Percentiles rank a stretch among this genome's conserved stretches.
These are phyloP conservation scores for Euphrasia confusa DNA, from an alignment of 257 asterid genomes.

Conservation along the genomic window DNA sequence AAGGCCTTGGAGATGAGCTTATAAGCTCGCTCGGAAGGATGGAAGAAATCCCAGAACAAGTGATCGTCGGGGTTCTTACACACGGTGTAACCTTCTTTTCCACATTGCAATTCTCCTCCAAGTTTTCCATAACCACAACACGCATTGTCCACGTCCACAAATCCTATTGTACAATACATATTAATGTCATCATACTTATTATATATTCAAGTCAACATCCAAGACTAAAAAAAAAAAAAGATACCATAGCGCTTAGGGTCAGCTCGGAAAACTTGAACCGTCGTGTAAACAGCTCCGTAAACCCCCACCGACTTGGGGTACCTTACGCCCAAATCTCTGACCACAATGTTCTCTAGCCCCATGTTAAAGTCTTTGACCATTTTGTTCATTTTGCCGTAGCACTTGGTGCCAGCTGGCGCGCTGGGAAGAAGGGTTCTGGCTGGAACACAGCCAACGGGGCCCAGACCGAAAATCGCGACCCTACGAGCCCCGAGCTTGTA, in stretches of 20 bases:
- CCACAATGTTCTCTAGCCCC: not conserved
- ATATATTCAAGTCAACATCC: not conserved
- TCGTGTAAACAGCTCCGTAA: not conserved
- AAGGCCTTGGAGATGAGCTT: constrained; percentile 8
- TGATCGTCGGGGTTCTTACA: not conserved
- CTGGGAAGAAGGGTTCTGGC: not conserved
- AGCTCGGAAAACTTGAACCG: not conserved
- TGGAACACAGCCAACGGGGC: constrained; percentile 3
- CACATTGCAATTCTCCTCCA: constrained; percentile 8
- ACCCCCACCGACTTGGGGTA: not conserved
- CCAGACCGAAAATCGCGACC: not conserved
- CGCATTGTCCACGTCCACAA: not conserved
- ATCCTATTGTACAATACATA: not conserved
- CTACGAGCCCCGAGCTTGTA: constrained; percentile 1
- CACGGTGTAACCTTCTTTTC: not conserved
- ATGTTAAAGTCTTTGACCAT: not conserved
- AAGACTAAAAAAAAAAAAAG: not conserved
- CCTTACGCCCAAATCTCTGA: not conserved
- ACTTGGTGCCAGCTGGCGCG: not conserved
- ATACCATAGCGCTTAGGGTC: constrained; percentile 1
- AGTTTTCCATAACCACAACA: not conserved
- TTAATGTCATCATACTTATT: not conserved
- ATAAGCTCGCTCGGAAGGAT: not conserved
- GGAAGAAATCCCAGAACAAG: constrained; percentile 7
- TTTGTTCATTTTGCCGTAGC: not conserved